phyloP scores from a whole-genome alignment of 768 basidiomycete species.

The Exidia glandulosa region DNA sequence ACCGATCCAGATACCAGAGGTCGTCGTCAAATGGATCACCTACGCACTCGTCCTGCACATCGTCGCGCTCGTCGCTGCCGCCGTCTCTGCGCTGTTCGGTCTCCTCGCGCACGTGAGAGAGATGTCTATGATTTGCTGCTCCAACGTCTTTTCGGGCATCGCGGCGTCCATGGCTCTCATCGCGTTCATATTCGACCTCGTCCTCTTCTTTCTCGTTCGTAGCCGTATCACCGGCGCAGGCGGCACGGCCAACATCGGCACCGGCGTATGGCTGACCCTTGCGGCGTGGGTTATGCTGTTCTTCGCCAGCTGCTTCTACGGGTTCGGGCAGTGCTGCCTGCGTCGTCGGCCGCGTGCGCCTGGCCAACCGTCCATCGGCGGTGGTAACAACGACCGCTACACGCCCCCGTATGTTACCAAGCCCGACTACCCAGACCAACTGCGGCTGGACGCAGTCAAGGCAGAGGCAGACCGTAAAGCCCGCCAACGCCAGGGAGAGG shows the following conservation, averaged over 20 bases:
- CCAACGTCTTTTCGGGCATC: slow-evolving; percentile 69
- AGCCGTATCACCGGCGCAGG: slow-evolving; percentile 72
- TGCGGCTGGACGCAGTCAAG: slow-evolving; percentile 77
- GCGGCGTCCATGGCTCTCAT: slow-evolving; percentile 68
- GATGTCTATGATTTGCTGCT: slow-evolving; percentile 76
- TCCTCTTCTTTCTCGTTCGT: slow-evolving; percentile 82
- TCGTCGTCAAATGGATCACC: slow-evolving; percentile 90
- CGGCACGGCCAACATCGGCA: slow-evolving; percentile 73
- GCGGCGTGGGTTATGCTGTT: slow-evolving; percentile 78
- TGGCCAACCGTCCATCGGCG: slow-evolving; percentile 29
- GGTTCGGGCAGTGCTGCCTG: slow-evolving; percentile 79
- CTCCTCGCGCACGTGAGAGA: slow-evolving; percentile 81
- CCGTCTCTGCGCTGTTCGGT: slow-evolving; percentile 65
- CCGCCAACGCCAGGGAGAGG: slow-evolving; percentile 44
- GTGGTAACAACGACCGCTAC: slow-evolving; percentile 5
- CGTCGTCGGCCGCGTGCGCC: slow-evolving; percentile 34
- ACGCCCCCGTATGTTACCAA: slow-evolving; percentile 14
- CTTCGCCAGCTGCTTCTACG: slow-evolving; percentile 83
- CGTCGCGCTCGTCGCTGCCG: slow-evolving; percentile 68
- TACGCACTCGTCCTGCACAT: slow-evolving; percentile 89
- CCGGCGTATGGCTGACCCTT: slow-evolving; percentile 83
- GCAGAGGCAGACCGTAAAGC: slow-evolving; percentile 80
- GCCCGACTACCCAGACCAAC: slow-evolving; percentile 36
- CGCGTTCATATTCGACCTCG: slow-evolving; percentile 89
- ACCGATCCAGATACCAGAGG: slow-evolving; percentile 60